Base-by-base conservation (phyloP, 306 rosid species). In the Dryas octopetala region DNA sequence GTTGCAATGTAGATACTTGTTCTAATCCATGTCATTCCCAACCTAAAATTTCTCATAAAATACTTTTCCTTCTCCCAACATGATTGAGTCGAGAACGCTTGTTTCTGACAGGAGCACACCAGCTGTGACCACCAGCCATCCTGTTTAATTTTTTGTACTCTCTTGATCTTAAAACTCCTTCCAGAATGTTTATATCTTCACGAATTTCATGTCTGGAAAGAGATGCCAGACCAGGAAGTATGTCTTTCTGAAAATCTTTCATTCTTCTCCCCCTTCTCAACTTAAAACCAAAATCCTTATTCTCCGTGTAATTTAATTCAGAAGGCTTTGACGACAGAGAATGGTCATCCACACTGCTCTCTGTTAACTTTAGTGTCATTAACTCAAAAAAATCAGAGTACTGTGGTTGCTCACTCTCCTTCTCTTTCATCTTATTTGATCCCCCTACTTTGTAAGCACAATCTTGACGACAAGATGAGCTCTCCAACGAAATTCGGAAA, bases 181-280 rank as follows among this genome's bases (percentile, higher is more conserved):
- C 86, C 64, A 89, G 62, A 81, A 89, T 86, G 83, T 82, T 83
- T 10, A 86, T 74, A 69, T 89, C 93, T 82, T 86, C 89, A 13
- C 74, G 79, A 13, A 89, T 86, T 73, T 89, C 91, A 3, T 85
- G 85, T 64, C 89, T 68, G 38, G 93, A 80, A 53, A 89, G 93
- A 23, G 89, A 82, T 60, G 89, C 86, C 55, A 89, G 66, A 43
- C 86, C 86, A 4, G 93, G 93, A 74, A 85, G 93, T 78, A 89
- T 83, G 54, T 89, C 93, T 71, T 73, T 86, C 75, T 81, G 91
- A 71, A 86, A 86, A 74, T 86, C 86, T 79, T 86, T 89, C 82
- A 81, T 26, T 85, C 93, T 86, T 76, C 93, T 81, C 55, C 91
- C 91, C 72, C 85, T 74, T 76, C 88, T 83, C 19, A 89, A 51